Percentiles rank a stretch among this genome's conserved stretches.
These are phyloP conservation scores for Colletotrichum tofieldiae DNA, from an alignment of 2,329 filamentous ascomycete genomes.

Conservation along the genomic window DNA sequence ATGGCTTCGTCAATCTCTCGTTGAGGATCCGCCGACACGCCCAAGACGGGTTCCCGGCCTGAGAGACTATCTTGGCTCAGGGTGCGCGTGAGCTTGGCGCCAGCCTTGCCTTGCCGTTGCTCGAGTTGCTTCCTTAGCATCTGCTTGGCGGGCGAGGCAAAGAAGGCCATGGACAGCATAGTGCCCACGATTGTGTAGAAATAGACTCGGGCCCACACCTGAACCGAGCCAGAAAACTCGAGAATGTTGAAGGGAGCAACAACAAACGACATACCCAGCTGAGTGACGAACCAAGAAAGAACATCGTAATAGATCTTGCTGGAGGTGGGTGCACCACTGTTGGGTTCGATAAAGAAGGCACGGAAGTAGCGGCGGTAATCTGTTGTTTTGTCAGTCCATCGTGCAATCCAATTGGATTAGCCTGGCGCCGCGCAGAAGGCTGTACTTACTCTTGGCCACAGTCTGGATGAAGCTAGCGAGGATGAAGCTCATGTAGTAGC, in stretches of 20 bases:
- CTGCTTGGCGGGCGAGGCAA: conserved; percentile 83
- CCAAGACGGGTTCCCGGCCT: conserved; percentile 76
- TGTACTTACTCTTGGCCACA: conserved; percentile 86
- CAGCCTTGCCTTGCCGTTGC: conserved; percentile 65
- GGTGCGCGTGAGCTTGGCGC: conserved; percentile 63
- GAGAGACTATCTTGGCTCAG: conserved; percentile 72
- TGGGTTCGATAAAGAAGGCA: conserved; percentile 90
- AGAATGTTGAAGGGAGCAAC: conserved; percentile 90
- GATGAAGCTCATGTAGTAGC: conserved; percentile 93
- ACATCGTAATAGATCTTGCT: conserved; percentile 91
- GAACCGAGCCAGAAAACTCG: conserved; percentile 77
- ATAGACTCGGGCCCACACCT: conserved; percentile 88
- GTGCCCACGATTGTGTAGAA: conserved; percentile 87
- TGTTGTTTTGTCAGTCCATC: conserved; percentile 55
- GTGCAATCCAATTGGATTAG: conserved; percentile 26
- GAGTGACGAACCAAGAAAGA: conserved; percentile 81
- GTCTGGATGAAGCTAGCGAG: conserved; percentile 94
- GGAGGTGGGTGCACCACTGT: conserved; percentile 77
- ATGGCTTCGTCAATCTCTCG: conserved; percentile 85
- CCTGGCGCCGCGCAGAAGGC: background rate
- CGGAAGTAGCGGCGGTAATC: conserved; percentile 91
- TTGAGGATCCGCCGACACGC: conserved; percentile 83
- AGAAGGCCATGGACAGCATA: conserved; percentile 77
- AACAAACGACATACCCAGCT: conserved; percentile 86
- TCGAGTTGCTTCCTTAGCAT: conserved; percentile 72